Evolutionary conservation across 2,329 filamentous ascomycete genomes (phyloP).

Genomic region (Colletotrichum eleusines): DNA sequence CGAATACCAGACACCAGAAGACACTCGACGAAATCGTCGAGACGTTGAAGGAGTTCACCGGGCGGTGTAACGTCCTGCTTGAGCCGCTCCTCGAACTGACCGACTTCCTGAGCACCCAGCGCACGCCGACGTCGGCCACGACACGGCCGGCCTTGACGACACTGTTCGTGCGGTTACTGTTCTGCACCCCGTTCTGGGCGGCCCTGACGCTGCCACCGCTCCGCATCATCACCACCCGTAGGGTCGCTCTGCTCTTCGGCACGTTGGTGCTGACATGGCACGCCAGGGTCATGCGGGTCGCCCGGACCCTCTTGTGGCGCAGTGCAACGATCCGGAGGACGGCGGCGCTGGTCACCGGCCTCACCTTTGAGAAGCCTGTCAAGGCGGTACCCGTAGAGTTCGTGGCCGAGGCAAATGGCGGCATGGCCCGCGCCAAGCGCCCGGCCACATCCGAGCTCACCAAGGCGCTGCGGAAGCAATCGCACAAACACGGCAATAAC

Average conservation of each 20-base stretch:
- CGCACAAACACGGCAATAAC: slow-evolving; percentile 44
- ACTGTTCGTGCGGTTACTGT: slow-evolving; percentile 87
- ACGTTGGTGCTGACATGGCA: slow-evolving; percentile 94
- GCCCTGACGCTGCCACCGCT: slow-evolving; percentile 84
- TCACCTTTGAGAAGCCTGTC: slow-evolving; percentile 73
- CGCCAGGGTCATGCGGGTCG: slow-evolving; percentile 85
- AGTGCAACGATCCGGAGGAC: slow-evolving; percentile 79
- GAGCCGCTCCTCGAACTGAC: slow-evolving; percentile 91
- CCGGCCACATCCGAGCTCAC: slow-evolving; percentile 60
- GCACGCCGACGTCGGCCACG: slow-evolving; percentile 90
- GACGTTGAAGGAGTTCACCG: slow-evolving; percentile 89
- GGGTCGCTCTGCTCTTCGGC: slow-evolving; percentile 86
- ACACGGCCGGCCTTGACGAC: slow-evolving; percentile 90
- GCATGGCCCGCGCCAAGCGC: slow-evolving; percentile 48
- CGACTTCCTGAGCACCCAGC: slow-evolving; percentile 92
- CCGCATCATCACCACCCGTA: slow-evolving; percentile 86
- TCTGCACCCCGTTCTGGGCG: slow-evolving; percentile 91
- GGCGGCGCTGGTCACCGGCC: slow-evolving; percentile 81
- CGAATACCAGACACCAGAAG: slow-evolving; percentile 84
- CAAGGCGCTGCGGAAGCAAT: slow-evolving; percentile 55
- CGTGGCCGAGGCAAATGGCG: slow-evolving; percentile 24
- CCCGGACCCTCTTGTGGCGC: slow-evolving; percentile 90
- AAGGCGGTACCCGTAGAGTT: slow-evolving; percentile 45
- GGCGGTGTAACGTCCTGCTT: slow-evolving; percentile 89
- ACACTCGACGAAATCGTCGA: slow-evolving; percentile 98